These are phyloP conservation scores for Septoria petroselini DNA, from an alignment of 2,329 filamentous ascomycete genomes.

Conservation along the genomic window DNA sequence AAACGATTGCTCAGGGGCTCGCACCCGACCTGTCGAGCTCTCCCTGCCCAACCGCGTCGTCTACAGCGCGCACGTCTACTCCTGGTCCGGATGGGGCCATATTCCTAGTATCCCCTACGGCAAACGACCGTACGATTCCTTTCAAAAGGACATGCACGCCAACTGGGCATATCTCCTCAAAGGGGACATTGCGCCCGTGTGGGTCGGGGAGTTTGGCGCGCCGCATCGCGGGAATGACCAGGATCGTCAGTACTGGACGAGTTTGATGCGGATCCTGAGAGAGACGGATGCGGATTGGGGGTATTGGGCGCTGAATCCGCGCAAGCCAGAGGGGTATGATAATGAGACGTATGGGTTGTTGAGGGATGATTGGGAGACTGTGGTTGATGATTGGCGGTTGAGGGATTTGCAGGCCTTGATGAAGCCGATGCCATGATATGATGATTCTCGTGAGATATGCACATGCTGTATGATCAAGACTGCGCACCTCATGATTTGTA, in stretches of 20 bases:
- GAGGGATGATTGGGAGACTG: conserved; percentile 61
- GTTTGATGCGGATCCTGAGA: conserved; percentile 59
- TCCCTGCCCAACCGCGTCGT: conserved; percentile 57
- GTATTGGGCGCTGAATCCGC: conserved; percentile 68
- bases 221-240: conserved; percentile 53
- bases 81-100: conserved; percentile 64
- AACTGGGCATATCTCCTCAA: conserved; percentile 66
- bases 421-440: conserved; percentile 9
- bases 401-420: conserved; percentile 29
- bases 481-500: too few species aligned
- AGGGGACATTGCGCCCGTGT: conserved; percentile 58
- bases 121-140: conserved; percentile 60
- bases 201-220: conserved; percentile 66
- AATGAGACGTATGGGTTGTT: conserved; percentile 62
- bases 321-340: conserved; percentile 57
- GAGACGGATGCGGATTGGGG: conserved; percentile 54
- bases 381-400: conserved; percentile 31
- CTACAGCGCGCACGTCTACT: conserved; percentile 67
- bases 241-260: conserved; percentile 63
- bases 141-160: conserved; percentile 58
- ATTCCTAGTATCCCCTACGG: conserved; percentile 56
- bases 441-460: not conserved
- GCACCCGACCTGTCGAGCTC: conserved; percentile 56
- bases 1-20: conserved; percentile 61
- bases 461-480: not conserved